Conservation (phyloP, 805 yeast species). For the Brettanomyces nanus region DNA sequence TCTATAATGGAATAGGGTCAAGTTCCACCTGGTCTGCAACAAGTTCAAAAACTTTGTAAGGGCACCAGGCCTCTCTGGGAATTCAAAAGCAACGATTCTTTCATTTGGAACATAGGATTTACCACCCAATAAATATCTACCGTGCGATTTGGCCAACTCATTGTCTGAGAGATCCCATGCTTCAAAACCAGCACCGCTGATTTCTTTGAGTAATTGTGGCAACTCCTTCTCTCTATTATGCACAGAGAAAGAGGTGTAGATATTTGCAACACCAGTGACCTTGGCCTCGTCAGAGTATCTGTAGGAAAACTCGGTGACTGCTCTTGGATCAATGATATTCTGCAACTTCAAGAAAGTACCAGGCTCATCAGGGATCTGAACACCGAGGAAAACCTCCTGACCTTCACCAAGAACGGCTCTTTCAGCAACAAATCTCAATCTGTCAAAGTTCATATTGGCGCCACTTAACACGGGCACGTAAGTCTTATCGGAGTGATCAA, state of each 20-base stretch:
- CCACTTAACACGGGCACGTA: slow-evolving; percentile 88
- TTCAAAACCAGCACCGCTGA: slow-evolving; percentile 56
- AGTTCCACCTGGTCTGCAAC: slow-evolving; percentile 77
- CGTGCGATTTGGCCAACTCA: slow-evolving; percentile 93
- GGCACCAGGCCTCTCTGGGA: slow-evolving; percentile 98
- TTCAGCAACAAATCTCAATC: slow-evolving; percentile 91
- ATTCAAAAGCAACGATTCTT: slow-evolving; percentile 75
- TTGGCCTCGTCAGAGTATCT: slow-evolving; percentile 45
- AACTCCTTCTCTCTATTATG: slow-evolving; percentile 69
- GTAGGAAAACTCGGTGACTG: slow-evolving; percentile 91
- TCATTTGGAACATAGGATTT: slow-evolving; percentile 67
- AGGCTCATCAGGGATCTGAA: slow-evolving; percentile 86
- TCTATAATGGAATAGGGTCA: slow-evolving; percentile 92
- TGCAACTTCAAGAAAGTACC: slow-evolving; percentile 83
- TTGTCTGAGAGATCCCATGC: slow-evolving; percentile 85
- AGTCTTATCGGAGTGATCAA: slow-evolving; percentile 59
- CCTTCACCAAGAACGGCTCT: slow-evolving; percentile 99
- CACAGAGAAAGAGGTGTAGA: slow-evolving; percentile 84
- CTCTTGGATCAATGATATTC: slow-evolving; percentile 72
- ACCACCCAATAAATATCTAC: slow-evolving; percentile 95
- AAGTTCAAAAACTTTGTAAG: slow-evolving; percentile 68
- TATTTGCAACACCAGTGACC: slow-evolving; percentile 49
- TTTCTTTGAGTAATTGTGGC: slow-evolving; percentile 47
- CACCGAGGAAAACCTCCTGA: slow-evolving; percentile 84
- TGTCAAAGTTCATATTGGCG: slow-evolving; percentile 97